Percentiles rank a stretch among this genome's conserved stretches.
phyloP scores from a whole-genome alignment of 169 alveolate species.

The Cryptosporidium canis region DNA sequence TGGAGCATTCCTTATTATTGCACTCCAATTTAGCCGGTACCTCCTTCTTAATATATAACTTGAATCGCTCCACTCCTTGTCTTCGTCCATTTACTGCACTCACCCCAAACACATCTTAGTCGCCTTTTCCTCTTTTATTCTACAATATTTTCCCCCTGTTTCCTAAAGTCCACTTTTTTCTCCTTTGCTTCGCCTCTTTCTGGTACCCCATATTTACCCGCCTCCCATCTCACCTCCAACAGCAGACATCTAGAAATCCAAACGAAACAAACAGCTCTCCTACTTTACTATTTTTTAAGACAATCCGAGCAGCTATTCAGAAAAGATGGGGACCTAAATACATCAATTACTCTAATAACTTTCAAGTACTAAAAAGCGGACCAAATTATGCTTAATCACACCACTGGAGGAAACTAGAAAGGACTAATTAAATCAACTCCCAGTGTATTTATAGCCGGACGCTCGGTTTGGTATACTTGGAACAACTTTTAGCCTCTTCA shows the following conservation, averaged over 20 bases:
- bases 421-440: neutral
- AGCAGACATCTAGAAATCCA: too few relatives aligned
- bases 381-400: neutral
- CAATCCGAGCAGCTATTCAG: too few relatives aligned
- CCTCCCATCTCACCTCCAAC: too few relatives aligned
- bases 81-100: conserved; percentile 1
- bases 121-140: neutral
- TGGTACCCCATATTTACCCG: too few relatives aligned
- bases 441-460: neutral
- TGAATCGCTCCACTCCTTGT: conserved; percentile 49
- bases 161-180: too few relatives aligned
- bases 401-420: neutral
- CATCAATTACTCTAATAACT: neutral
- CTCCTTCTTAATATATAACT: conserved; percentile 52
- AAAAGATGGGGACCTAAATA: too few relatives aligned
- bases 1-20: conserved; percentile 37
- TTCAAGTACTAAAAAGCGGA: neutral
- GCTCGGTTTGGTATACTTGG: neutral
- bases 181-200: too few relatives aligned
- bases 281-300: too few relatives aligned
- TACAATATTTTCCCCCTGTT: neutral
- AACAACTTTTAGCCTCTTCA: neutral
- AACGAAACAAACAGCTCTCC: too few relatives aligned
- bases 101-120: neutral
- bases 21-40: conserved; percentile 57